phyloP scores from a whole-genome alignment of 148 eudicot genomes.

The Camellia sinensis region DNA sequence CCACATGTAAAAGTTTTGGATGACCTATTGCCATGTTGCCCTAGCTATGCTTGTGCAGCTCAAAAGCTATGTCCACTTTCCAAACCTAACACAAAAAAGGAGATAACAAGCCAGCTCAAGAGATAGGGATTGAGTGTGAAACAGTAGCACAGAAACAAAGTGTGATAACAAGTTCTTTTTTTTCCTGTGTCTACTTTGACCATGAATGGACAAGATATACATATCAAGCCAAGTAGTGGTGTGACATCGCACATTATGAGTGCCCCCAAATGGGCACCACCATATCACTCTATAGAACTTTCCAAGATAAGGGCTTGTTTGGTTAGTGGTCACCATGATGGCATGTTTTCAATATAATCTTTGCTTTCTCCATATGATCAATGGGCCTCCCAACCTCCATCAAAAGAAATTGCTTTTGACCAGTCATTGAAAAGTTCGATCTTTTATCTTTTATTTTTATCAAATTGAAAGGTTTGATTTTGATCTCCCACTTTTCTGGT shows the following conservation, averaged over 20 bases:
- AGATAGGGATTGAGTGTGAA: not conserved
- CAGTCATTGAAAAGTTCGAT: not conserved
- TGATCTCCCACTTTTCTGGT: too few relatives aligned
- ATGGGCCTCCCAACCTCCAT: not conserved
- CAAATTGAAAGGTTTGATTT: too few relatives aligned
- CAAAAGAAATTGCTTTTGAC: slow-evolving; percentile 1
- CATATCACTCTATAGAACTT: not conserved
- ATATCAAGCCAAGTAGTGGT: not conserved
- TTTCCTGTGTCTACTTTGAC: not conserved
- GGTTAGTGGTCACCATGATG: not conserved
- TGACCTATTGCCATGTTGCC: too few relatives aligned
- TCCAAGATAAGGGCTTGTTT: not conserved
- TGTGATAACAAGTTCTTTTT: not conserved
- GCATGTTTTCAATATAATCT: not conserved
- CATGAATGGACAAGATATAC: not conserved
- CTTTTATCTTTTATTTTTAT: too few relatives aligned
- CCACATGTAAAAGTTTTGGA: too few relatives aligned
- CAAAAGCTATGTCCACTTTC: not conserved
- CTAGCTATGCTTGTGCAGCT: not conserved
- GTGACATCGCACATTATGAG: not conserved
- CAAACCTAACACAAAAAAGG: not conserved
- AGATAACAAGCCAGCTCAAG: not conserved
- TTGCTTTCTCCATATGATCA: not conserved
- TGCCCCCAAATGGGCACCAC: not conserved
- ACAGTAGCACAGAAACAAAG: not conserved